A percentile compares a stretch with the other conserved stretches of the same genome.
These are phyloP conservation scores for Ramalina intermedia DNA, from an alignment of 495 filamentous ascomycete species.

Conservation along the genomic window DNA sequence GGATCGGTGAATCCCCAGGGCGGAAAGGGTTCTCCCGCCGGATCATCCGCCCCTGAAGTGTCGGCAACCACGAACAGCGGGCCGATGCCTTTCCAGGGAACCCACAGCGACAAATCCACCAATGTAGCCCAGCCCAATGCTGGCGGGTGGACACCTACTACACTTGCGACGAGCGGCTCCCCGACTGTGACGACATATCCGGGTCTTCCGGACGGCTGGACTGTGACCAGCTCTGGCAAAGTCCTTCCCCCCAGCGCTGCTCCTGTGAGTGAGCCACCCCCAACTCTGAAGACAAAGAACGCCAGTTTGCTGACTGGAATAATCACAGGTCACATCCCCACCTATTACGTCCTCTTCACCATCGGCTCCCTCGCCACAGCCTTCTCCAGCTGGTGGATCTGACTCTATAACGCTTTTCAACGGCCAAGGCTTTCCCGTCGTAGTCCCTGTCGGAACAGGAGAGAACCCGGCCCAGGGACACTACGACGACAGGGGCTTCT, in stretches of 20 bases:
- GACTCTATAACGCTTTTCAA: conserved; percentile 27
- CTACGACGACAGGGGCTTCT: conserved; percentile 29
- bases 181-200: conserved; percentile 29
- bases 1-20: conserved; percentile 47
- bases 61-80: conserved; percentile 39
- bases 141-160: conserved; percentile 46
- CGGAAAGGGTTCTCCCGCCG: conserved; percentile 25
- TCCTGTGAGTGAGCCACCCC: conserved; percentile 36
- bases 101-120: conserved; percentile 37
- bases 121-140: conserved; percentile 36
- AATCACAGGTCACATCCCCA: conserved; percentile 30
- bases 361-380: conserved; percentile 29
- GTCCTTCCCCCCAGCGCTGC: conserved; percentile 30
- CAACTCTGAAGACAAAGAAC: conserved; percentile 8
- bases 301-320: conserved; percentile 19
- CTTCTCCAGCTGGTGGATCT: conserved; percentile 32
- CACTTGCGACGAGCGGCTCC: conserved; percentile 24
- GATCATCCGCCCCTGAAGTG: conserved; percentile 32
- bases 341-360: conserved; percentile 30
- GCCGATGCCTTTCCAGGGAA: conserved; percentile 51
- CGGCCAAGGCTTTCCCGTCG: conserved; percentile 28
- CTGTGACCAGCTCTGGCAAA: conserved; percentile 55
- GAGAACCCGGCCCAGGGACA: conserved; percentile 17
- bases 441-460: conserved; percentile 22
- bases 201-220: conserved; percentile 56